A percentile compares a stretch with the other conserved stretches of the same genome.
Conservation (phyloP, 2,329 filamentous ascomycete species). For the Pseudovirgaria hyperparasitica region DNA sequence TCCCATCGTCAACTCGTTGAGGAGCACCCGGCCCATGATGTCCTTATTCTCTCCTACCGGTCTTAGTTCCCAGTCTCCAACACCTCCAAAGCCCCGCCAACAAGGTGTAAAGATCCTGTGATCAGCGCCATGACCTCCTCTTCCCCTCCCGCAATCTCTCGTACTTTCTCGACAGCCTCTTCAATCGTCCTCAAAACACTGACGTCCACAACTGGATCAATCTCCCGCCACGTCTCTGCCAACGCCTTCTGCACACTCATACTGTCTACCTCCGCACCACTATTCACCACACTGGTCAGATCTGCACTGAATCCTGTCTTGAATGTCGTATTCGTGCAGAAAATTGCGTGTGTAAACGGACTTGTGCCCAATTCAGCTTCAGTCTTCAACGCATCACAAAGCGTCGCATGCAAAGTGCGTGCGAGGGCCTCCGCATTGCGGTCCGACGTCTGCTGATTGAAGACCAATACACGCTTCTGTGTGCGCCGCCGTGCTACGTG, state of each 20-base stretch:
- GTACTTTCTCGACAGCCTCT: slow-evolving; percentile 51
- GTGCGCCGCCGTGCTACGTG: slow-evolving; percentile 31
- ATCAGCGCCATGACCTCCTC: slow-evolving; percentile 51
- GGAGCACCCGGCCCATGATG: too few relatives aligned
- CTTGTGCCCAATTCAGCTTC: slow-evolving; percentile 12
- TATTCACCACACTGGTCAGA: slow-evolving; percentile 49
- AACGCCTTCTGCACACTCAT: slow-evolving; percentile 56
- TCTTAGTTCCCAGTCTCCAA: slow-evolving; percentile 35
- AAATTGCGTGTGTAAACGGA: slow-evolving; percentile 61
- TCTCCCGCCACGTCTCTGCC: slow-evolving; percentile 42
- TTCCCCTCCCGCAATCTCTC: slow-evolving; percentile 21
- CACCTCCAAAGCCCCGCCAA: slow-evolving; percentile 64
- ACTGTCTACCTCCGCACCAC: slow-evolving; percentile 42
- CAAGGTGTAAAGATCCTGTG: slow-evolving; percentile 76
- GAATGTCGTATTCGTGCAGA: slow-evolving; percentile 67
- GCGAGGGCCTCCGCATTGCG: slow-evolving; percentile 60
- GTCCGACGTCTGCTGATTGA: slow-evolving; percentile 92
- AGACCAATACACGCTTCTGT: slow-evolving; percentile 53
- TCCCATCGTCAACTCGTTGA: too few relatives aligned
- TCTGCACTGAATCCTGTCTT: slow-evolving; percentile 50
- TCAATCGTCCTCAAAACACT: slow-evolving; percentile 53
- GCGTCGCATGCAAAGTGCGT: slow-evolving; percentile 45
- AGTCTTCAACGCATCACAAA: slow-evolving; percentile 28
- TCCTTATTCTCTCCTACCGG: not conserved
- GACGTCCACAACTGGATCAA: slow-evolving; percentile 30